Base-by-base conservation (phyloP, 352 stramenopile species). In the Phytophthora brassicae region DNA sequence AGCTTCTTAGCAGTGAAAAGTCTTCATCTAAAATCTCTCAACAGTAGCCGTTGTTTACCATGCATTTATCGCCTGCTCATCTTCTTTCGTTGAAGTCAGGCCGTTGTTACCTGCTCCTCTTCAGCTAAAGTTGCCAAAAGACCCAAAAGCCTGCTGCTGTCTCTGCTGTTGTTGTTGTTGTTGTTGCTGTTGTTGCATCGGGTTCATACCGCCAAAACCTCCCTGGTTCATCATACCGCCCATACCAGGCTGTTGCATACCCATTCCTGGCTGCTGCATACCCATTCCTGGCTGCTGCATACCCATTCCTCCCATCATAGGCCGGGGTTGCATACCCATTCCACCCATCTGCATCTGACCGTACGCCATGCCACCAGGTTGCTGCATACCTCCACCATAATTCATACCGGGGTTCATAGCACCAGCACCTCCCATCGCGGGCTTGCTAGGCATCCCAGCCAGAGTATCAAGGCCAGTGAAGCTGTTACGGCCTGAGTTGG, bases 401-500 rank as follows among this genome's bases (percentile, higher is more conserved):
- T 81, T 81, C 74, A 89, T 88, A 36, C 62, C 70, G 5, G 64
- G 45, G 62, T 84, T 84, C 75, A 86, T 89, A 31, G 68, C 66
- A 26, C 71, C 66, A 43, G 49, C 64, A 22, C 60, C 65, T 52
- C 77, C 76, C 61, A 84, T 84, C 16, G 70, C 73, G 28, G 74
- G 77, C 58, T 87, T 90, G 66, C 64, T 90, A 6, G 85, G 85
- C 75, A 94, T 77, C 6, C 85, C 85, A 8, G 85, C 85, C 26
- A 94, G 76, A 4, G 81, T 92, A 66, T 94, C 85, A 39, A 94
- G 55, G 24, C 85, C 85, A 53, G 74, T 89, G 68, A 94, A 94
- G 66, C 85, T 94, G 70, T 89, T 91, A 41, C 46, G 59, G 19
- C 64, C 47, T 44, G 79, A 72, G 23, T 61, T 73, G 14, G 58